phyloP scores from a whole-genome alignment of 805 yeast genomes.

The Nakazawaea ishiwadae region DNA sequence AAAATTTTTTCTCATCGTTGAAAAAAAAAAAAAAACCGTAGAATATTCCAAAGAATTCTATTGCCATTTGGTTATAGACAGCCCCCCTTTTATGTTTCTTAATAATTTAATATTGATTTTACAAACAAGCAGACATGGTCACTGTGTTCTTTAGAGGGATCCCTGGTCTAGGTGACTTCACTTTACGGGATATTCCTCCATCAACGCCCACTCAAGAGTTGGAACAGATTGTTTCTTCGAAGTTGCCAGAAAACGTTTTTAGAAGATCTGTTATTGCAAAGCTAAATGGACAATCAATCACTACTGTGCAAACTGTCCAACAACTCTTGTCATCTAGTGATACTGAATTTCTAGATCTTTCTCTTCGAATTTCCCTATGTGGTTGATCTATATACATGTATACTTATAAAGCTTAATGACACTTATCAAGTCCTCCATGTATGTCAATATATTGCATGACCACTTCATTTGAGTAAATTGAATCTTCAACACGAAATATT shows the following conservation, averaged over 20 bases:
- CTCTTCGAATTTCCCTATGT: conserved; percentile 7
- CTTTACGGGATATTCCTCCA: not conserved
- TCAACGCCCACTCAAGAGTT: conserved; percentile 2
- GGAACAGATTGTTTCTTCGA: not conserved
- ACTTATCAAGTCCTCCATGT: no score
- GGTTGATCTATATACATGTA: not conserved
- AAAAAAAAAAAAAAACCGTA: not conserved
- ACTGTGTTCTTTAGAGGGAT: conserved; percentile 3
- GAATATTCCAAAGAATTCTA: conserved; percentile 3
- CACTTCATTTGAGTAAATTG: no score
- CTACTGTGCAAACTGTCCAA: conserved; percentile 1
- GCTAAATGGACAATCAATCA: conserved; percentile 9
- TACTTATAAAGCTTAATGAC: no score
- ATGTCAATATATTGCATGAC: no score
- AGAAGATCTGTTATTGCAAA: conserved; percentile 2
- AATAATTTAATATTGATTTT: not conserved
- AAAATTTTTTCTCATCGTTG: not conserved
- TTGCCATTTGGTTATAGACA: not conserved
- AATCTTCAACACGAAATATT: no score
- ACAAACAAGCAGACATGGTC: conserved; percentile 1
- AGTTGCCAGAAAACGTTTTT: not conserved
- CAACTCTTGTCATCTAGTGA: not conserved
- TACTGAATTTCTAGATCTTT: not conserved
- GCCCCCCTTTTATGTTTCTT: not conserved
- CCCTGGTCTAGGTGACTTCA: conserved; percentile 7